Base-by-base conservation (phyloP, 768 basidiomycete genomes). In the Mycena capillaripes region DNA sequence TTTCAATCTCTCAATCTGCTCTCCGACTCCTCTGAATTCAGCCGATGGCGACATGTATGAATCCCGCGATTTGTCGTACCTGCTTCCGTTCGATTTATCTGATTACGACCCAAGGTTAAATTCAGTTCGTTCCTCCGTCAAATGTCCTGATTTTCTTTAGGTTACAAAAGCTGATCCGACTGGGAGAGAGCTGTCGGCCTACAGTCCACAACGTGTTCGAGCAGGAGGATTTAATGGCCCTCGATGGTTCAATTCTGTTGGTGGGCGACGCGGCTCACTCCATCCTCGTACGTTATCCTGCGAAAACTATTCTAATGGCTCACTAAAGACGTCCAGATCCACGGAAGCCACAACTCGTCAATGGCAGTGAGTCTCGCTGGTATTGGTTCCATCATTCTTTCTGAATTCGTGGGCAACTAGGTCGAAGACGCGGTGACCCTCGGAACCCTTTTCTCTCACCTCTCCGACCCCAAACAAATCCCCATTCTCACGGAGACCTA, bases 251-350 rank as follows among this genome's bases (percentile, higher is more conserved):
- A 30, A 73, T 86, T 8, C 83, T 75, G 4, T 72, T 86, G 25
- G 77, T 86, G 0, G 85, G 85, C 3, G 85, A 86, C 68, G 79
- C 85, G 0, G 86, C 85, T 36, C 85, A 86, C 59, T 83, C 83
- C 2, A 83, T 86, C 78, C 74, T 85, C 32, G 80, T 82, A 61
- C 46, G 81, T 48, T 17, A 29, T 19, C 29, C 29, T 30, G 21
- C 25, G 7, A 12, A 38, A 21, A 6, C 32, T 1, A 16, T 36
- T 40, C 34, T 4, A 34, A 66, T 32, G 6, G 12, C 66, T 52
- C 16, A 67, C 34, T 52, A 25, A 42, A 1, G 11, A n/a, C 16
- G 5, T 5, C 30, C 50, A 83, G 81, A 85, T 85, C 12, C 84
- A 86, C 76, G 80, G 84, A 27, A 84, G 84, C 5, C 86, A 86